These are phyloP conservation scores for Blepharisma japonicum DNA, from an alignment of 73 alveolate species.

Conservation along the genomic window DNA sequence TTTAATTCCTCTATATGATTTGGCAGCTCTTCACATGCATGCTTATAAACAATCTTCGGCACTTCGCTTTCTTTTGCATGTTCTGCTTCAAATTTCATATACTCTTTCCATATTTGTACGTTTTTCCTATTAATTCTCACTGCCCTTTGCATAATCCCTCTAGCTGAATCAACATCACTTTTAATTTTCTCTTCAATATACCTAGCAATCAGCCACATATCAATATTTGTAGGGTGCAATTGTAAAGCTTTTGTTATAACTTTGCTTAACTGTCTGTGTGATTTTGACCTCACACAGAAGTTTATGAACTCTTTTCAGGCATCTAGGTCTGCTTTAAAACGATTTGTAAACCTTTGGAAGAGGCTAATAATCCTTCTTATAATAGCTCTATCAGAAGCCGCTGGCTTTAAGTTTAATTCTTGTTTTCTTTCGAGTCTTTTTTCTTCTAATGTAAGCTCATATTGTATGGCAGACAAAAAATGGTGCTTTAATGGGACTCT, in stretches of 20 bases:
- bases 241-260: constrained; percentile 15
- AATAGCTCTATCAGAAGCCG: constrained; percentile 3
- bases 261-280: background rate
- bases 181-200: background rate
- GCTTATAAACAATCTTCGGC: no score
- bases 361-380: background rate
- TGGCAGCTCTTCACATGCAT: no score
- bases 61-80: background rate
- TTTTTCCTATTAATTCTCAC: background rate
- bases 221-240: constrained; percentile 11
- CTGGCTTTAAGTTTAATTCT: background rate
- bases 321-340: background rate
- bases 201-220: constrained; percentile 5
- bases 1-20: no score
- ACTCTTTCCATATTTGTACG: constrained; percentile 17
- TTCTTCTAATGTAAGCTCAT: constrained; percentile 22
- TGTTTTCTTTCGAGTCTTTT: background rate
- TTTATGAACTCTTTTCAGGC: constrained; percentile 30
- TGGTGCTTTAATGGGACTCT: constrained; percentile 14
- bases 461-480: constrained; percentile 21
- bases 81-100: constrained; percentile 22
- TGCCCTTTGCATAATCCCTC: constrained; percentile 9
- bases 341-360: background rate
- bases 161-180: background rate
- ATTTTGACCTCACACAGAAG: constrained; percentile 9